Evolutionary conservation across 495 filamentous ascomycete species (phyloP).

Genomic region (Podospora pseudopauciseta): DNA sequence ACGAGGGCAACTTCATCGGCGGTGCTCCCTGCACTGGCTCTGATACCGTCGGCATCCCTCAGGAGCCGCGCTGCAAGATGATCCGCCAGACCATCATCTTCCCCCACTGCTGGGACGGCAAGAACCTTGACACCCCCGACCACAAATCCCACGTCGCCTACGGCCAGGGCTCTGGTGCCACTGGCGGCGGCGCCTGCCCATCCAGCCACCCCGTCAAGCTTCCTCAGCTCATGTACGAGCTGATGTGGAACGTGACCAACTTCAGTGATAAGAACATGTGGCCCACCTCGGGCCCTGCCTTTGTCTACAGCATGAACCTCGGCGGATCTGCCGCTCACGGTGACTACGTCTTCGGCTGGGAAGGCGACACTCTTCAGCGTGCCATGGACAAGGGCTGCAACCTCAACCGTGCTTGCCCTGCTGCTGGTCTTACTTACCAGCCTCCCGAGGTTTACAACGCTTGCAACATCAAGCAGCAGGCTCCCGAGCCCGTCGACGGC

Average conservation of each 20-base stretch:
- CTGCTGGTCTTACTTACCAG: constrained; percentile 45
- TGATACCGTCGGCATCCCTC: constrained; percentile 57
- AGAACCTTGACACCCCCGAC: constrained; percentile 56
- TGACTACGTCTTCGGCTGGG: constrained; percentile 81
- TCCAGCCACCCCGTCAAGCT: constrained; percentile 60
- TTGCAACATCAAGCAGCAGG: constrained; percentile 47
- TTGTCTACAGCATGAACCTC: constrained; percentile 50
- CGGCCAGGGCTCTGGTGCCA: constrained; percentile 45
- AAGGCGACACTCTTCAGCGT: constrained; percentile 58
- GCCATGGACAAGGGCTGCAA: constrained; percentile 61
- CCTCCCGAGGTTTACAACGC: constrained; percentile 43
- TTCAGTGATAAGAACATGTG: constrained; percentile 54
- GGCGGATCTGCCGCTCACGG: constrained; percentile 58
- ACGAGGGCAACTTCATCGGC: constrained; percentile 44
- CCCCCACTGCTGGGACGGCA: constrained; percentile 52
- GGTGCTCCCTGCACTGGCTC: constrained; percentile 45
- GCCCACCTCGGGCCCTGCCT: constrained; percentile 54
- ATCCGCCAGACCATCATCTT: constrained; percentile 62
- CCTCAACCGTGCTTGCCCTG: constrained; percentile 47
- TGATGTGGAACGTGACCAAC: constrained; percentile 57
- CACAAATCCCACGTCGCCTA: constrained; percentile 64
- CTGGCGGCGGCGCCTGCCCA: constrained; percentile 57
- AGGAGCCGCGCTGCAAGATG: constrained; percentile 49
- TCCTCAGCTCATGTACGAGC: constrained; percentile 66
- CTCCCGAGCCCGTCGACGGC: constrained; percentile 49